phyloP scores from a whole-genome alignment of 2,329 filamentous ascomycete species.

The Colletotrichum sp. region DNA sequence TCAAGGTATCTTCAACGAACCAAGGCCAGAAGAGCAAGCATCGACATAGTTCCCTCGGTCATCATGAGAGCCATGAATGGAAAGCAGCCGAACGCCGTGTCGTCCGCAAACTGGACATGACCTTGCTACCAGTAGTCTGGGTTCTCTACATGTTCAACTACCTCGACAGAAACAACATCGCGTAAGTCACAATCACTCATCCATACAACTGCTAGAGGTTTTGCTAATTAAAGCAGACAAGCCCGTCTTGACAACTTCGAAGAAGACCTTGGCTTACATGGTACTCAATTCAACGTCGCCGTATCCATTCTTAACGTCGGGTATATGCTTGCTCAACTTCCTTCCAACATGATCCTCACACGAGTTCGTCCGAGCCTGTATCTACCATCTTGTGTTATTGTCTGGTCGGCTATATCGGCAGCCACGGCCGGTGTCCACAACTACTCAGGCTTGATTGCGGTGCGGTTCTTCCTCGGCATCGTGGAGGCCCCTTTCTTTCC shows the following conservation, averaged over 20 bases:
- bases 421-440: neutral
- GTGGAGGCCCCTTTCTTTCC: neutral
- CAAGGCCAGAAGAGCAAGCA: neutral
- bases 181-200: neutral
- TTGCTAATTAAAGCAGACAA: neutral
- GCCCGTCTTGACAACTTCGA: neutral
- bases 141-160: slow-evolving; percentile 2
- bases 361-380: slow-evolving; percentile 17
- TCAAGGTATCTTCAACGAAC: neutral
- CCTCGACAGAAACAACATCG: slow-evolving; percentile 1
- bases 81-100: neutral
- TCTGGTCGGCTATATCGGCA: slow-evolving; percentile 2
- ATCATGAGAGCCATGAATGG: neutral
- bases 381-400: slow-evolving; percentile 9
- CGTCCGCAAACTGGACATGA: slow-evolving; percentile 26
- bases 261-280: neutral
- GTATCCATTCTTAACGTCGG: neutral
- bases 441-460: neutral
- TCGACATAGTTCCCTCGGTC: neutral
- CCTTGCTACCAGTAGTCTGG: slow-evolving; percentile 17
- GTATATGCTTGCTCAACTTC: neutral
- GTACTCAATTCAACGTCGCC: neutral
- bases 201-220: neutral
- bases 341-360: slow-evolving; percentile 21
- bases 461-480: neutral